phyloP scores from a whole-genome alignment of 257 asterid species.

The Forsythia suspensa region DNA sequence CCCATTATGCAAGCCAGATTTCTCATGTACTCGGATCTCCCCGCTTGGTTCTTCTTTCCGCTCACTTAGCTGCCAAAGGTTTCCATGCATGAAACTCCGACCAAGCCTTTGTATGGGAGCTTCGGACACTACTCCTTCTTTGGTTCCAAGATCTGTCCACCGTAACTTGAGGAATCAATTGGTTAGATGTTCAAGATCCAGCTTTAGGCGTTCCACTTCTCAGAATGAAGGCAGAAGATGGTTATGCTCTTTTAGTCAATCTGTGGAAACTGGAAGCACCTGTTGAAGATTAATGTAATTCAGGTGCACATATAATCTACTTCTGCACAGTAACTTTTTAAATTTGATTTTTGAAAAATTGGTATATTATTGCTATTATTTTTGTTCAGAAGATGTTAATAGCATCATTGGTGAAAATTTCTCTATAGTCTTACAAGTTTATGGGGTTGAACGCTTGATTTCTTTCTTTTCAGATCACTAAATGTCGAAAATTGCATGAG shows the following conservation, averaged over 20 bases:
- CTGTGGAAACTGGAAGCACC: slow-evolving; percentile 52
- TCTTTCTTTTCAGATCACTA: not conserved
- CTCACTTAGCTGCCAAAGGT: slow-evolving; percentile 61
- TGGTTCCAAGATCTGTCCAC: slow-evolving; percentile 40
- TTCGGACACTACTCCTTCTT: slow-evolving; percentile 53
- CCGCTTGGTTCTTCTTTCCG: slow-evolving; percentile 63
- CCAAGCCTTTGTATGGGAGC: slow-evolving; percentile 67
- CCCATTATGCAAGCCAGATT: slow-evolving; percentile 64
- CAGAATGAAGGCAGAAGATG: slow-evolving; percentile 59
- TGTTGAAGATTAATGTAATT: slow-evolving; percentile 33
- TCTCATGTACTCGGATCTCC: slow-evolving; percentile 37
- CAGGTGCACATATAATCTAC: not conserved
- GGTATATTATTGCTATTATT: slow-evolving; percentile 3
- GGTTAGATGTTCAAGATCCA: slow-evolving; percentile 52
- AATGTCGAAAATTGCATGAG: not conserved
- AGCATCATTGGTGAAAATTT: slow-evolving; percentile 11
- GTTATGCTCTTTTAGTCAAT: slow-evolving; percentile 66
- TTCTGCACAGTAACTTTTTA: not conserved
- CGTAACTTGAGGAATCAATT: slow-evolving; percentile 26
- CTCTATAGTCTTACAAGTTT: not conserved
- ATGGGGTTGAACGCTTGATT: not conserved
- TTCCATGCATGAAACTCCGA: slow-evolving; percentile 48
- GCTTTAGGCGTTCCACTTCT: slow-evolving; percentile 56
- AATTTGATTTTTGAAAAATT: slow-evolving; percentile 10
- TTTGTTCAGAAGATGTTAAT: not conserved